phyloP scores from a whole-genome alignment of 306 rosid genomes.

The Albizia julibrissin region DNA sequence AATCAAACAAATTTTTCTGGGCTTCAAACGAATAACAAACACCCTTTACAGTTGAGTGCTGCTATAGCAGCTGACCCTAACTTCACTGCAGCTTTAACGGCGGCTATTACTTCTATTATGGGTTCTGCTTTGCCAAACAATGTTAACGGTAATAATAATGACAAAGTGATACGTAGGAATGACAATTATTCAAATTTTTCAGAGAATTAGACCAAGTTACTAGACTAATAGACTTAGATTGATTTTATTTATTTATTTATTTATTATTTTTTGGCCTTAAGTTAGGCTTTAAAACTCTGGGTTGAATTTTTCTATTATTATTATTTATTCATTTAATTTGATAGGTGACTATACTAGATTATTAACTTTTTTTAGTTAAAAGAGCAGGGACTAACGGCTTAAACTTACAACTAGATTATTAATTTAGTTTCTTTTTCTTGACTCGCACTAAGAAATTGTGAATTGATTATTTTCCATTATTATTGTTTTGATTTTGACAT shows the following conservation, averaged over 20 bases:
- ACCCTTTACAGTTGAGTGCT: conserved; percentile 44
- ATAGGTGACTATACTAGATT: too few relatives aligned
- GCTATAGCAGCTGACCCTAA: conserved; percentile 80
- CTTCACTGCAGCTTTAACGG: conserved; percentile 66
- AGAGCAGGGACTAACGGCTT: too few relatives aligned
- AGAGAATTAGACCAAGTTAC: conserved; percentile 25
- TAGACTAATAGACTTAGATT: neutral
- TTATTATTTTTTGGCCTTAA: neutral
- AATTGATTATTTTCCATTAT: too few relatives aligned
- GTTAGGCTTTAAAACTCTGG: neutral
- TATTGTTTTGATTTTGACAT: too few relatives aligned
- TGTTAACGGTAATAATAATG: conserved; percentile 30
- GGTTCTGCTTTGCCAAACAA: conserved; percentile 47
- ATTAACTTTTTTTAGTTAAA: too few relatives aligned
- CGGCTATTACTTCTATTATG: conserved; percentile 66
- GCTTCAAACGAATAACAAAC: conserved; percentile 53
- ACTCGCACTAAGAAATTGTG: too few relatives aligned
- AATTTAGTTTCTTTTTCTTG: too few relatives aligned
- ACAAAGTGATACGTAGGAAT: conserved; percentile 23
- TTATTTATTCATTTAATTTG: too few relatives aligned
- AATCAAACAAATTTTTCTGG: conserved; percentile 62
- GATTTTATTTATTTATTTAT: conserved; percentile 1
- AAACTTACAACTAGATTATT: neutral
- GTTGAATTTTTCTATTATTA: neutral
- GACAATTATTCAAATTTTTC: conserved; percentile 39